A percentile compares a stretch with the other conserved stretches of the same genome.
These are phyloP conservation scores for Stagonosporopsis tanaceti DNA, from an alignment of 2,329 filamentous ascomycete genomes.

Conservation along the genomic window DNA sequence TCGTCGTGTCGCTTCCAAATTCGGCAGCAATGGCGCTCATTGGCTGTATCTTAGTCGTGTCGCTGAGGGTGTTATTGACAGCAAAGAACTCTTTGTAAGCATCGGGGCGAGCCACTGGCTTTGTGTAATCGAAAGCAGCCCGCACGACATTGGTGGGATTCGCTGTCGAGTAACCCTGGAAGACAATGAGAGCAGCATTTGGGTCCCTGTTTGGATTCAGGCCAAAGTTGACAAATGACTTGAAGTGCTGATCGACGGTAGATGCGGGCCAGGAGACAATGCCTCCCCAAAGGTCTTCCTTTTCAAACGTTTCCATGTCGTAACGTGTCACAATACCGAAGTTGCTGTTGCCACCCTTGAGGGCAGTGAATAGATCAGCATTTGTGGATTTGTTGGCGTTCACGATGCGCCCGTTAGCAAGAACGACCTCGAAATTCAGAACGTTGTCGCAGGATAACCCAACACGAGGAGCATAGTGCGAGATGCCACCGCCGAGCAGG, in stretches of 20 bases:
- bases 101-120: slow-evolving; percentile 19
- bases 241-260: slow-evolving; percentile 19
- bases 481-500: slow-evolving; percentile 33
- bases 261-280: slow-evolving; percentile 22
- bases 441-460: slow-evolving; percentile 28
- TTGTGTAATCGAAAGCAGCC: slow-evolving; percentile 26
- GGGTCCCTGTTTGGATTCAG: slow-evolving; percentile 14
- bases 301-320: slow-evolving; percentile 30
- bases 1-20: slow-evolving; percentile 21
- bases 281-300: slow-evolving; percentile 26
- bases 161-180: slow-evolving; percentile 23
- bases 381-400: slow-evolving; percentile 23
- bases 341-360: slow-evolving; percentile 43
- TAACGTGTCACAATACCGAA: slow-evolving; percentile 39
- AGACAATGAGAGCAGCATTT: slow-evolving; percentile 21
- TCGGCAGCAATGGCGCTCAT: slow-evolving; percentile 25
- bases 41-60: slow-evolving; percentile 28
- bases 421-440: slow-evolving; percentile 45
- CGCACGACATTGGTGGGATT: slow-evolving; percentile 20
- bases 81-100: slow-evolving; percentile 30
- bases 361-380: slow-evolving; percentile 41
- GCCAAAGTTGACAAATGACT: slow-evolving; percentile 20
- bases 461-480: slow-evolving; percentile 10
- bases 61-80: slow-evolving; percentile 22
- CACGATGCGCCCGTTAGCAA: slow-evolving; percentile 44